These are phyloP conservation scores for Coemansia sp. DNA, from an alignment of 192 early-diverging fungal species.

Conservation along the genomic window DNA sequence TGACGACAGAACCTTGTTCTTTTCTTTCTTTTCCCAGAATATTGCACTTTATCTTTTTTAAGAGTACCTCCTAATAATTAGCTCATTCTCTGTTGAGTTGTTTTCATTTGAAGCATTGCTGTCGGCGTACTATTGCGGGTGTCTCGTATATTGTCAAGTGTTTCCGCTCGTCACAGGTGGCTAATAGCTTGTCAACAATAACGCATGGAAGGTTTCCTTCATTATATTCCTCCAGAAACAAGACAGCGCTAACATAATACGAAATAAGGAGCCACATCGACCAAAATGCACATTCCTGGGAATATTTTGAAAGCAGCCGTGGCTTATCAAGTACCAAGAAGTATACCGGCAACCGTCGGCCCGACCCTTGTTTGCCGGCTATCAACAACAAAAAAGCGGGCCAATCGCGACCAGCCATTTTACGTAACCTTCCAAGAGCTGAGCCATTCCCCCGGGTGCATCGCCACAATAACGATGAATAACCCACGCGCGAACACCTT, in stretches of 20 bases:
- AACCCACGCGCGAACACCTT: slow-evolving; percentile 38
- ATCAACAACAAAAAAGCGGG: slow-evolving; percentile 5
- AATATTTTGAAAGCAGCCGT: neutral
- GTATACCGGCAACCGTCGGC: neutral
- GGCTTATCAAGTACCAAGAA: slow-evolving; percentile 2
- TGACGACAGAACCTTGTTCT: neutral
- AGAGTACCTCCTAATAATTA: neutral
- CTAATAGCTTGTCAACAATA: neutral
- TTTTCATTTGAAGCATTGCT: neutral
- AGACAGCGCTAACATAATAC: neutral
- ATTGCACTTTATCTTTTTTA: neutral
- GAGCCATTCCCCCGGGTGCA: slow-evolving; percentile 10
- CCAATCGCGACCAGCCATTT: slow-evolving; percentile 10
- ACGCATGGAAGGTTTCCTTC: neutral
- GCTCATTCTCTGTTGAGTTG: neutral
- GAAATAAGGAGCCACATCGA: neutral
- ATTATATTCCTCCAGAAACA: neutral
- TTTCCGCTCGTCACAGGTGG: neutral
- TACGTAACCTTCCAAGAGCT: slow-evolving; percentile 29
- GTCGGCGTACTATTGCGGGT: neutral
- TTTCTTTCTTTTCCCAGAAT: neutral
- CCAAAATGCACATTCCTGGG: neutral
- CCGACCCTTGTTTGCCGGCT: slow-evolving; percentile 5
- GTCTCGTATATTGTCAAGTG: neutral
- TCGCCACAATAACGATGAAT: slow-evolving; percentile 39